These are phyloP conservation scores for Acanthamoeba healyi DNA, from an alignment of 208 protist species.

Conservation along the genomic window DNA sequence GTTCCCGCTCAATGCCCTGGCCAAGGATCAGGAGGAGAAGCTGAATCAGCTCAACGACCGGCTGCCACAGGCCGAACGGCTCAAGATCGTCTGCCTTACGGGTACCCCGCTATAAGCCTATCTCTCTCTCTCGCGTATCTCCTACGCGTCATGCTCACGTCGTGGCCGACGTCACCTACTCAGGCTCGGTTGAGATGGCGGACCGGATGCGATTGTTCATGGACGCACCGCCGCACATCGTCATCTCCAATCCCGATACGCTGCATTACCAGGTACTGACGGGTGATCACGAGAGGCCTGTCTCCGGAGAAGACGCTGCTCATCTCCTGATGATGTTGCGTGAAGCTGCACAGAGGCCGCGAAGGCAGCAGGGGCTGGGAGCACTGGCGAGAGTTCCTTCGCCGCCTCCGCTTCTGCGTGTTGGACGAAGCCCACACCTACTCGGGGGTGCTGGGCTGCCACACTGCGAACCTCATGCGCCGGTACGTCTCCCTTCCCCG, in stretches of 20 bases:
- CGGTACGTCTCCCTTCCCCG: neutral
- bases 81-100: neutral
- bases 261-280: slow-evolving; percentile 22
- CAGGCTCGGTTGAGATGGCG: neutral
- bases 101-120: neutral
- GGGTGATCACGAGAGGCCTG: too few species aligned
- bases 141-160: too few species aligned
- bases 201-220: neutral
- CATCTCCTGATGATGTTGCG: too few species aligned
- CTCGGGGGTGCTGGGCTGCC: neutral
- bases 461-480: slow-evolving; percentile 5
- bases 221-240: neutral
- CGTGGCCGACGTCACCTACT: too few species aligned
- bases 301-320: too few species aligned
- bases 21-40: slow-evolving; percentile 41
- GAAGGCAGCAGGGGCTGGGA: neutral
- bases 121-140: too few species aligned
- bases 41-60: neutral
- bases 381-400: neutral
- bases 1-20: slow-evolving; percentile 31
- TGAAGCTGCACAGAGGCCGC: neutral
- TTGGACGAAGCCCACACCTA: slow-evolving; percentile 39
- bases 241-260: neutral
- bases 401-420: slow-evolving; percentile 5
- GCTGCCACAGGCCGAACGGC: neutral